Conservation (phyloP, 139 green algal genomes). For the Chlamydomonas schloesseri region DNA sequence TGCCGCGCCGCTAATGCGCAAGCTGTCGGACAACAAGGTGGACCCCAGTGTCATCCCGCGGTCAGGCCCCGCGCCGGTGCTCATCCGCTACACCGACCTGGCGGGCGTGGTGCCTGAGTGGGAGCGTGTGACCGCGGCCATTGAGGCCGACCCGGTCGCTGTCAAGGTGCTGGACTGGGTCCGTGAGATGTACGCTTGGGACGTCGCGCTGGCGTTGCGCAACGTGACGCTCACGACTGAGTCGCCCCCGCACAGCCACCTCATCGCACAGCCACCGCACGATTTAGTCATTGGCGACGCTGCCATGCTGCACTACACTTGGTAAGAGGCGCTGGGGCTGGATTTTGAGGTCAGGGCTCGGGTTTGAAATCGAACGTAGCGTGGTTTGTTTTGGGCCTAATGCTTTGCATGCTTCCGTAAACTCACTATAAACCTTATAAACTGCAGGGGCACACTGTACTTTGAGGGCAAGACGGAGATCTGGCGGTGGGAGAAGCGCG, state of each 20-base stretch:
- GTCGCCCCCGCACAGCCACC: constrained; percentile 57
- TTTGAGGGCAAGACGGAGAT: constrained; percentile 36
- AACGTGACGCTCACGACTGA: constrained; percentile 58
- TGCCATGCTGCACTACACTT: constrained; percentile 92
- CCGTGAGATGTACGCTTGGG: constrained; percentile 94
- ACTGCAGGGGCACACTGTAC: constrained; percentile 14
- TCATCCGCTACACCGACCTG: constrained; percentile 74
- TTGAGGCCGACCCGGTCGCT: constrained; percentile 85
- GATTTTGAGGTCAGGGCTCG: background rate
- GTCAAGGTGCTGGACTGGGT: constrained; percentile 82
- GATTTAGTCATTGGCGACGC: constrained; percentile 69
- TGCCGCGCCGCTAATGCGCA: constrained; percentile 29
- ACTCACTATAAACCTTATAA: too few species aligned
- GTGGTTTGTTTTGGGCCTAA: constrained; percentile 60
- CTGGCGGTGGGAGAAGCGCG: constrained; percentile 55
- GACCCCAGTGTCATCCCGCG: constrained; percentile 36
- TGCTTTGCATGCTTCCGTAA: constrained; percentile 61
- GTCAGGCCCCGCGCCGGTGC: constrained; percentile 79
- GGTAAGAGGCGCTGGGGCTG: constrained; percentile 55
- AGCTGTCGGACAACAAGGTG: constrained; percentile 12
- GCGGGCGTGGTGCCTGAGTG: constrained; percentile 76
- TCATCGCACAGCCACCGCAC: constrained; percentile 83
- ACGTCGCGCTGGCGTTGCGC: constrained; percentile 62
- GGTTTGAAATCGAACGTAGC: constrained; percentile 42
- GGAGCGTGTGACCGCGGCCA: constrained; percentile 79